These are phyloP conservation scores for Orbilia javanica DNA, from an alignment of 2,329 filamentous ascomycete genomes.

Conservation along the genomic window DNA sequence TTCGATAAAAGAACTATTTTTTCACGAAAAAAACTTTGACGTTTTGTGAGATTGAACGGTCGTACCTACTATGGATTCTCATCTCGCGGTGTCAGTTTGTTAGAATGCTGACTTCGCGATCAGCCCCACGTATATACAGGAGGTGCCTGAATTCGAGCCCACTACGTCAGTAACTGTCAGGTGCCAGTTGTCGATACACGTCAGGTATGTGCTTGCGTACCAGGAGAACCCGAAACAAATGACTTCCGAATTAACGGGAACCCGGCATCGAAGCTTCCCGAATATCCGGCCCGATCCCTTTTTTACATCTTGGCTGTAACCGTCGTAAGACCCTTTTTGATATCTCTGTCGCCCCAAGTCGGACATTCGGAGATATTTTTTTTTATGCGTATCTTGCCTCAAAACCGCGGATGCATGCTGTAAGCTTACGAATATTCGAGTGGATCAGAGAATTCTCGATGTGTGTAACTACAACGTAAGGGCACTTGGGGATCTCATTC, in stretches of 20 bases:
- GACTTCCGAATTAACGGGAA: not conserved
- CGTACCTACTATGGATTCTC: not conserved
- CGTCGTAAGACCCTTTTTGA: not conserved
- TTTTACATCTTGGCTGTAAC: conserved; percentile 15
- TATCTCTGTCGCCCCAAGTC: not conserved
- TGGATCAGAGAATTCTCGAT: not conserved
- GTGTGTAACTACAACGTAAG: not conserved
- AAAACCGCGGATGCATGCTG: not conserved
- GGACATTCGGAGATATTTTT: conserved; percentile 7
- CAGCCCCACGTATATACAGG: not conserved
- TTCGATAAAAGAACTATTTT: no score
- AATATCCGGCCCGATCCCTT: conserved; percentile 12
- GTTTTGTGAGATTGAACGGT: no score
- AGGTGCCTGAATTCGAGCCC: no score
- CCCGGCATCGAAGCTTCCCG: conserved; percentile 19
- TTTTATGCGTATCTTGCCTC: not conserved
- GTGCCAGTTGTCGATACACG: not conserved
- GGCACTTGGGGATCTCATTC: not conserved
- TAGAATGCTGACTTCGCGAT: not conserved
- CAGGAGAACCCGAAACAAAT: not conserved
- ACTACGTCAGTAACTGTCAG: not conserved
- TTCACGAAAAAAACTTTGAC: no score
- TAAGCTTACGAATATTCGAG: not conserved
- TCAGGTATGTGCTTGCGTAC: not conserved
- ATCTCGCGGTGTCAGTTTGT: not conserved